These are phyloP conservation scores for Clavispora carvajalis DNA, from an alignment of 805 yeast genomes.

Conservation along the genomic window DNA sequence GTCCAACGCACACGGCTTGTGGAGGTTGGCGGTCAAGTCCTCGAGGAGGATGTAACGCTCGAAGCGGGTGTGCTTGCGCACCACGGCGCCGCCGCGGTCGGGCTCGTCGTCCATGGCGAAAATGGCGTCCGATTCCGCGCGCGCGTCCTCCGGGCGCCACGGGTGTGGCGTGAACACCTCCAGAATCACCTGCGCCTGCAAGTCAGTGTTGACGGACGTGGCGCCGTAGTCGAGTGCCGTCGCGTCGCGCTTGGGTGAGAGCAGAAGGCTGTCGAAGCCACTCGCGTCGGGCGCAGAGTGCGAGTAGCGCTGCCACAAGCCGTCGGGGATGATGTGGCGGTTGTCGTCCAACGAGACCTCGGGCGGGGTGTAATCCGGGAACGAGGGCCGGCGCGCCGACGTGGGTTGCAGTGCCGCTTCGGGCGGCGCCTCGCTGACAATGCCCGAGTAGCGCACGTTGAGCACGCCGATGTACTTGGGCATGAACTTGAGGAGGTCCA, in stretches of 20 bases:
- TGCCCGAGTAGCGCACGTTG: conserved; percentile 75
- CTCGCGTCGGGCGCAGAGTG: conserved; percentile 18
- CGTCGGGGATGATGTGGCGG: conserved; percentile 83
- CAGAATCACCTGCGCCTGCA: conserved; percentile 34
- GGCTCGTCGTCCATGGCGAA: conserved; percentile 40
- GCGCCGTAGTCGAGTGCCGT: conserved; percentile 19
- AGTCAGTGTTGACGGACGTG: conserved; percentile 33
- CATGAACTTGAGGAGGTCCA: conserved; percentile 76
- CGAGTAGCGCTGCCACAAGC: conserved; percentile 62
- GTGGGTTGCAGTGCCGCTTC: conserved; percentile 8
- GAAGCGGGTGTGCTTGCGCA: conserved; percentile 47
- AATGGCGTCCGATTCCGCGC: conserved; percentile 34
- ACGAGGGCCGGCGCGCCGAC: conserved; percentile 5
- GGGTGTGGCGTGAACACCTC: conserved; percentile 38
- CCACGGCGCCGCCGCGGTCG: conserved; percentile 11
- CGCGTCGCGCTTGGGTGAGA: conserved; percentile 3
- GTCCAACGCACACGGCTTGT: conserved; percentile 85
- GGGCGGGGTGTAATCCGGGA: conserved; percentile 36
- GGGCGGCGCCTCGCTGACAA: conserved; percentile 26
- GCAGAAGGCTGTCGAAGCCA: conserved; percentile 3
- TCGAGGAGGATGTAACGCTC: conserved; percentile 84
- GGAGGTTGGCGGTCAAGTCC: conserved; percentile 81
- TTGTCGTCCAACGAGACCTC: conserved; percentile 93
- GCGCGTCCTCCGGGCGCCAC: conserved; percentile 29
- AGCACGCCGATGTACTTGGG: conserved; percentile 93